Conservation (phyloP, 202 grass and related monocot species). For the Schoenoplectus tabernaemontani region DNA sequence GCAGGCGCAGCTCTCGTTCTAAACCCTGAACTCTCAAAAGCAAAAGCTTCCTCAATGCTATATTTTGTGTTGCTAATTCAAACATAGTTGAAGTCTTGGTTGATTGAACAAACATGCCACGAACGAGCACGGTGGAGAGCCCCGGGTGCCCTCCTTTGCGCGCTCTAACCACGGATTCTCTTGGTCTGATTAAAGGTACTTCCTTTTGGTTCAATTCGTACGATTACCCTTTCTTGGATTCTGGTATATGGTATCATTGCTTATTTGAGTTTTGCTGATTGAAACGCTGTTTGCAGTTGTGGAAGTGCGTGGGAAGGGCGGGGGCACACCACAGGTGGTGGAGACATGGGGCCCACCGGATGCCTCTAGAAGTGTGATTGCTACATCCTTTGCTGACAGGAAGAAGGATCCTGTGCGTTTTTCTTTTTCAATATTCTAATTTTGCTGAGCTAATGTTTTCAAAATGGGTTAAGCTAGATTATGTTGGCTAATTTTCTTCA, state of each 20-base stretch:
- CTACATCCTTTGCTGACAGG: constrained; percentile 52
- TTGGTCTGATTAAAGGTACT: constrained; percentile 88
- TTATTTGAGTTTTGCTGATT: not conserved
- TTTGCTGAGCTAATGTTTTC: not conserved
- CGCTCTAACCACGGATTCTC: constrained; percentile 54
- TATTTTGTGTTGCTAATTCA: not conserved
- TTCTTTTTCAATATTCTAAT: not conserved
- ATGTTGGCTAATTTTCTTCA: not conserved
- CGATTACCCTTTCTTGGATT: not conserved
- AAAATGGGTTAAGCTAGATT: not conserved
- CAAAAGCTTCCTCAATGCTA: not conserved
- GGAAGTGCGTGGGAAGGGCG: constrained; percentile 52
- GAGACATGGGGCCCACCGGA: constrained; percentile 81
- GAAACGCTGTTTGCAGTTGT: constrained; percentile 38
- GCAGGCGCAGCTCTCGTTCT: not conserved
- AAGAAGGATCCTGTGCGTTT: constrained; percentile 44
- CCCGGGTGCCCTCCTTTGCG: constrained; percentile 82
- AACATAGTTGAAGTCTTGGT: not conserved
- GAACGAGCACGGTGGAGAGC: constrained; percentile 55
- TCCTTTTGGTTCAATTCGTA: not conserved
- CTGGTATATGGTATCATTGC: not conserved
- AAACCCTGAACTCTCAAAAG: constrained; percentile 8
- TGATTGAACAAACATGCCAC: constrained; percentile 39
- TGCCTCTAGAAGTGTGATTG: constrained; percentile 47
- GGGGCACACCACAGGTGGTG: constrained; percentile 57